Conservation (phyloP, 2,329 filamentous ascomycete species). For the Cytospora paraplurivora region DNA sequence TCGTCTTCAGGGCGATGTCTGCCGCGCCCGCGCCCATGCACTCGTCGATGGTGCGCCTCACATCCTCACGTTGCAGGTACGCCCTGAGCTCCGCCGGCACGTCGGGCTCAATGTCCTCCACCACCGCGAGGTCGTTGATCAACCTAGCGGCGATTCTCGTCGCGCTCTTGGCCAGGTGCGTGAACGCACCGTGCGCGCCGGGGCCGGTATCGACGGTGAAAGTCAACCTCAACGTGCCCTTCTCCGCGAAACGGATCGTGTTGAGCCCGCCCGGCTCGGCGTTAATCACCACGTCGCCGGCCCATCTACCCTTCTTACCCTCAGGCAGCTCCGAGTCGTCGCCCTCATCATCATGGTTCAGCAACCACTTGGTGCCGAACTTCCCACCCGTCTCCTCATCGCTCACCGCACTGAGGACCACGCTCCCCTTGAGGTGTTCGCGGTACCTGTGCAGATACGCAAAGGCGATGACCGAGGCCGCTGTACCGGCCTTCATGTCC, state of each 20-base stretch:
- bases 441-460: slow-evolving; percentile 35
- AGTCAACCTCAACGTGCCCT: slow-evolving; percentile 44
- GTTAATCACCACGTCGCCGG: slow-evolving; percentile 43
- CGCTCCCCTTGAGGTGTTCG: slow-evolving; percentile 31
- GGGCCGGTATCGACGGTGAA: slow-evolving; percentile 38
- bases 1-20: slow-evolving; percentile 39
- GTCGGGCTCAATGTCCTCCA: slow-evolving; percentile 21
- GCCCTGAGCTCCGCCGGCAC: slow-evolving; percentile 31
- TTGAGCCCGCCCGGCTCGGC: slow-evolving; percentile 41
- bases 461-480: slow-evolving; percentile 43
- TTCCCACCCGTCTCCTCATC: slow-evolving; percentile 45
- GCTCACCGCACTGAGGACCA: slow-evolving; percentile 39
- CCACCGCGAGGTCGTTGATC: slow-evolving; percentile 15
- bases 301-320: slow-evolving; percentile 37
- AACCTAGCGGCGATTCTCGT: slow-evolving; percentile 37
- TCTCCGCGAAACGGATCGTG: slow-evolving; percentile 46
- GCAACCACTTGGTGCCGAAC: slow-evolving; percentile 40
- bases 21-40: slow-evolving; percentile 42
- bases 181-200: slow-evolving; percentile 44
- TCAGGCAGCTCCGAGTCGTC: slow-evolving; percentile 38
- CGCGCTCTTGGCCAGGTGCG: slow-evolving; percentile 42
- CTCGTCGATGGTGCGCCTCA: slow-evolving; percentile 37
- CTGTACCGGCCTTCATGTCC: slow-evolving; percentile 48
- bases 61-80: slow-evolving; percentile 37
- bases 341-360: slow-evolving; percentile 35